phyloP scores from a whole-genome alignment of 228 moss, liverwort and hornwort genomes.

The Sphagnum fallax region DNA sequence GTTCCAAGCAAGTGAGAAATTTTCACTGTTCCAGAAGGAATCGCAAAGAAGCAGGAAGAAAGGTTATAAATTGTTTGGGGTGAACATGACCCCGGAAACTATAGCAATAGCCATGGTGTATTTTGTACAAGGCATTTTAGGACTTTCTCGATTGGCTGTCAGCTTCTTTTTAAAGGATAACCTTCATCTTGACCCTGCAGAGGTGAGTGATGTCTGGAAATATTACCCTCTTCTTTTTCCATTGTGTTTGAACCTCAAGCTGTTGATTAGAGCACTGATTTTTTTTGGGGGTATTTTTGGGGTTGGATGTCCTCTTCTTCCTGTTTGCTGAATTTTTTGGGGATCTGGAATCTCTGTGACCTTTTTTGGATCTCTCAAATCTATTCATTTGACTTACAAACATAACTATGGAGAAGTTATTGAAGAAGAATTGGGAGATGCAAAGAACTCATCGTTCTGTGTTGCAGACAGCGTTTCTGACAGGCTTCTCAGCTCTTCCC shows the following conservation, averaged over 20 bases:
- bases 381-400: not conserved
- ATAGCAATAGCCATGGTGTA: conserved; percentile 89
- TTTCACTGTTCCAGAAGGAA: conserved; percentile 5
- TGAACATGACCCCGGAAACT: conserved; percentile 78
- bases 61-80: conserved; percentile 62
- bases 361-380: not conserved
- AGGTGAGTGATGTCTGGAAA: conserved; percentile 24
- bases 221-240: not conserved
- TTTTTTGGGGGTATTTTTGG: not conserved
- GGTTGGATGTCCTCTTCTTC: not conserved
- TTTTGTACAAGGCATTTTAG: conserved; percentile 92
- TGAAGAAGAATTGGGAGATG: not conserved
- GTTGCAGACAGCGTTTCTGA: conserved; percentile 74
- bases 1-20: conserved; percentile 7
- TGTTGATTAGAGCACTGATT: not conserved
- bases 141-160: conserved; percentile 85
- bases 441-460: not conserved
- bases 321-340: not conserved
- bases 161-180: conserved; percentile 93
- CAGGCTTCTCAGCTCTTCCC: conserved; percentile 79
- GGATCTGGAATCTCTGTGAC: not conserved
- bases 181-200: conserved; percentile 83
- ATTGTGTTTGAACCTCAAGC: not conserved
- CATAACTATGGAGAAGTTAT: too few relatives aligned
- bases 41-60: conserved; percentile 24